Evolutionary conservation across 345 rosid genomes (phyloP).

Genomic region (Mangifera indica): DNA sequence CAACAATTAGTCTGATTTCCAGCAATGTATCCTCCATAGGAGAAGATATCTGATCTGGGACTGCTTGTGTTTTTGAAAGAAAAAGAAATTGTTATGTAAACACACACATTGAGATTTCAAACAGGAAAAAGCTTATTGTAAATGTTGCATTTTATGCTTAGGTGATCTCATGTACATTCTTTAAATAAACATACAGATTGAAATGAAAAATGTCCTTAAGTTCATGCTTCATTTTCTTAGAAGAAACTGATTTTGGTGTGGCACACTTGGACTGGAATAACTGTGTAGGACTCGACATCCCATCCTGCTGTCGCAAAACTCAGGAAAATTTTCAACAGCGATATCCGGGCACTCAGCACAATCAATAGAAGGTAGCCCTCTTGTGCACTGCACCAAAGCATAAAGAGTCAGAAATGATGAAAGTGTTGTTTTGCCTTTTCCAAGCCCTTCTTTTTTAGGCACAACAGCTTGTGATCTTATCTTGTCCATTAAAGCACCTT

Average conservation of each 20-base stretch:
- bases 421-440: conserved; percentile 52
- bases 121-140: background rate
- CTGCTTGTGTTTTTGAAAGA: background rate
- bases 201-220: conserved; percentile 8
- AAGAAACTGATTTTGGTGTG: conserved; percentile 2
- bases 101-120: background rate
- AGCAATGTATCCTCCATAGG: background rate
- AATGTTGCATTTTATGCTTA: background rate
- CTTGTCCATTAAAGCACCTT: conserved; percentile 43
- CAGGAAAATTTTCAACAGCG: conserved; percentile 52
- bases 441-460: conserved; percentile 49
- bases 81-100: conserved; percentile 10
- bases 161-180: conserved; percentile 15
- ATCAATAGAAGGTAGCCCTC: conserved; percentile 47
- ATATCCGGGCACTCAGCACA: conserved; percentile 77
- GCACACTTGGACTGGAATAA: conserved; percentile 2
- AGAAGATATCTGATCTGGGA: background rate
- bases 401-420: conserved; percentile 56
- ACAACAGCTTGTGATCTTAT: conserved; percentile 55
- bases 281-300: conserved; percentile 68
- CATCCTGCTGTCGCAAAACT: conserved; percentile 45
- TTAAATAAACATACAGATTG: background rate
- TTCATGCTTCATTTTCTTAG: background rate
- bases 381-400: conserved; percentile 69
- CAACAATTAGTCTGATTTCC: conserved; percentile 30